Evolutionary conservation across 257 asterid genomes (phyloP), one percentile per base, ranked within the genome.

Genomic region (Rauvolfia tetraphylla): DNA sequence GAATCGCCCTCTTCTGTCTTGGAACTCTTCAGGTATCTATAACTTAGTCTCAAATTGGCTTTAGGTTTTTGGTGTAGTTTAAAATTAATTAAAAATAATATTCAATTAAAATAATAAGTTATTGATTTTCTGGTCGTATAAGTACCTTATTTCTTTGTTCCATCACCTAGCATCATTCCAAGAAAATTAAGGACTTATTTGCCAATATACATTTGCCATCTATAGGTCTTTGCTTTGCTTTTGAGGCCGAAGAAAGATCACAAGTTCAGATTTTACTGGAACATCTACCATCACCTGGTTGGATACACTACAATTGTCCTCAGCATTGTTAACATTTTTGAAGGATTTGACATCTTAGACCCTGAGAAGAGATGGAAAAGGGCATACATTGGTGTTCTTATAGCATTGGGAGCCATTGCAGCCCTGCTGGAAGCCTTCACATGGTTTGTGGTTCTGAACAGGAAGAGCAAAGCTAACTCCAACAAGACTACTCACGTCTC

Each of bases 181-280:
- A n/a, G n/a, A n/a, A n/a, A n/a, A n/a, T n/a, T n/a, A n/a, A n/a
- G n/a, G n/a, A n/a, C n/a, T n/a, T n/a, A n/a, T n/a, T 51, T 51
- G 57, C 23, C 23, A 51, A 18, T 17, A 29, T 62, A 17, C 20
- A 62, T 62, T 18, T 62, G 39, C 18, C 5, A 25, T 38, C 0
- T 62, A 34, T 54, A 89, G 93, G 80, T 83, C 1, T 89, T 90
- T 44, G 97, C 98, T 17, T 72, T 93, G 81, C 87, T 90, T 0
- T 57, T 93, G 75, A 79, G 98, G 87, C 98, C 97, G 13, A 91
- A 90, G 89, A 92, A 93, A 4, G 95, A 93, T 33, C 95, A 91
- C 80, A 93, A 93, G 49, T 89, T 54, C 81, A 89, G 97, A 83
- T 8, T 85, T 0, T 83, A 87, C 81, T 93, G 98, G 97, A 93